Evolutionary conservation across 78 protist species (phyloP), one percentile per base, ranked within the genome.

Genomic region (Dictyostelium purpureum): DNA sequence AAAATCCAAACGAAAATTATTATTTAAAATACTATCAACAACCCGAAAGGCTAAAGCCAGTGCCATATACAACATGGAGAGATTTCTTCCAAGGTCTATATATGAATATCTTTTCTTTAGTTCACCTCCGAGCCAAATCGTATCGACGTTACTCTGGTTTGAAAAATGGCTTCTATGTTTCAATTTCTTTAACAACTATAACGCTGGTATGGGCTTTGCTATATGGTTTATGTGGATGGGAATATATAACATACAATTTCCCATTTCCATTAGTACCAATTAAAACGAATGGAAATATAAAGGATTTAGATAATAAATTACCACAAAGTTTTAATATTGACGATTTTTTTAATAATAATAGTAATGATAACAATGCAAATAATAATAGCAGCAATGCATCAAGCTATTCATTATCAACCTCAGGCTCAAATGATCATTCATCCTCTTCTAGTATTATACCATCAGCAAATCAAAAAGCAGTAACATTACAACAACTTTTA

Each of bases 221-320:
- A 10, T 67, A 24, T 52, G 5, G 47, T 26, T 26, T 81, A 11
- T 21, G 69, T n/a, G 56, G 59, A 18, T 81, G 89, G 89, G 31
- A 47, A 16, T 67, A 81, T 40, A 56, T 81, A 45, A 69, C 89
- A 9, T 81, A 47, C 40, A 81, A 81, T 38, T 81, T 81, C 78
- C 89, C 89, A 65, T 81, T 81, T 35, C 79, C 78, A 9, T 24
- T 69, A 38, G 4, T 45, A 37, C 49, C 71, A 51, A 21, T 47
- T 14, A 49, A 63, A 6, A 14, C 4, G 4, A 6, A 9, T 65
- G 16, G 12, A 28, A 35, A 28, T 35, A 31, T 38, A 65, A 65
- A 7, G 12, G 73, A 7, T 16, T 6, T 6, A 65, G 16, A 35
- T 65, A 6, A 12, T 65, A 33, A 14, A 28, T 31, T 31, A 65